Percentiles rank a stretch among this genome's conserved stretches.
Conservation (phyloP, 495 filamentous ascomycete genomes). For the Daldinia vernicosa region DNA sequence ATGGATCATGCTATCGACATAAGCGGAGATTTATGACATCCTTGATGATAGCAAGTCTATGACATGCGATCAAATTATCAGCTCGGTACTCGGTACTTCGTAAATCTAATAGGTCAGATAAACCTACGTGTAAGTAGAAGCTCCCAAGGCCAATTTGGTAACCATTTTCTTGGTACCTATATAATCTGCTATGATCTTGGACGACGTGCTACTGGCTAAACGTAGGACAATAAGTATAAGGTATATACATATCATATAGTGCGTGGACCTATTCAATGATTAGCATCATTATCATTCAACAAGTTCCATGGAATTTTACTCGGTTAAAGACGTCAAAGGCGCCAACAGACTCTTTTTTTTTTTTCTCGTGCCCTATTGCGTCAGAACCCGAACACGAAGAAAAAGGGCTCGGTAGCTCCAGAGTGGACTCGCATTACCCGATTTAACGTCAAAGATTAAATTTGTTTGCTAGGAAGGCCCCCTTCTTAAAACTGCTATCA, state of each 20-base stretch:
- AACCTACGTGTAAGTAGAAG: neutral
- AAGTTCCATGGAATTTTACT: neutral
- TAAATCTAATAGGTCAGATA: neutral
- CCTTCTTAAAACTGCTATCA: neutral
- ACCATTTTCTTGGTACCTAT: neutral
- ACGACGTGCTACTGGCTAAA: neutral
- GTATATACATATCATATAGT: neutral
- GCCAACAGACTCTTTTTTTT: neutral
- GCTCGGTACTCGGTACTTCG: neutral
- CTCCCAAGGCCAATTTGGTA: neutral
- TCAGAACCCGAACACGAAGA: constrained; percentile 1
- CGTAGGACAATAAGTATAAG: neutral
- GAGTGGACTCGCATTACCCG: neutral
- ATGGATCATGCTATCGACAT: neutral
- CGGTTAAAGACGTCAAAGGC: neutral
- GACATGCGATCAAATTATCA: neutral
- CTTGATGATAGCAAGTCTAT: neutral
- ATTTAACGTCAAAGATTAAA: neutral
- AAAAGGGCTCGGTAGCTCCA: neutral
- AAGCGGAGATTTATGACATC: constrained; percentile 1
- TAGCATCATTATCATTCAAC: neutral
- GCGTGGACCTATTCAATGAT: neutral
- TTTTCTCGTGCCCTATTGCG: neutral
- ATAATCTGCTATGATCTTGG: neutral
- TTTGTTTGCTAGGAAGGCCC: neutral